A percentile compares a stretch with the other conserved stretches of the same genome.
phyloP scores from a whole-genome alignment of 768 basidiomycete genomes.

The Phlebiopsis flavidoalba region DNA sequence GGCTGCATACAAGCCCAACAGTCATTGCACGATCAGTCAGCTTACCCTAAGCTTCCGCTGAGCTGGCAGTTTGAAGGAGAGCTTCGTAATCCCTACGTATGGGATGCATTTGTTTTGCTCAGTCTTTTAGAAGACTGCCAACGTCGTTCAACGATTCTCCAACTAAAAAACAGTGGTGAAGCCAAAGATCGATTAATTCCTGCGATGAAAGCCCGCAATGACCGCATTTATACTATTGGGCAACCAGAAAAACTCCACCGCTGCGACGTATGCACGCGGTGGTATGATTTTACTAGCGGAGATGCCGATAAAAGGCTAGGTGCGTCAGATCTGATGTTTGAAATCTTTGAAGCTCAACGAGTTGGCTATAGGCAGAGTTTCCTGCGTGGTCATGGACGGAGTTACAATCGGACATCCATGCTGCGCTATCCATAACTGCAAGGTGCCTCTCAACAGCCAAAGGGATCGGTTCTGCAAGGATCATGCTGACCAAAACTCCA shows the following conservation, averaged over 20 bases:
- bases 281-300: conserved; percentile 10
- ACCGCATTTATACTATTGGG: conserved; percentile 17
- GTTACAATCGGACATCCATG: no score
- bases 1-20: conserved; percentile 8
- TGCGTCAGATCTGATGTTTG: background rate
- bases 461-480: no score
- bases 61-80: background rate
- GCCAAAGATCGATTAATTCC: conserved; percentile 21
- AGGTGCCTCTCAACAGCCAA: no score
- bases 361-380: conserved; percentile 5
- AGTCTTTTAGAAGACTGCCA: conserved; percentile 20
- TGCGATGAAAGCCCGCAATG: conserved; percentile 22
- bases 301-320: conserved; percentile 1
- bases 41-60: background rate
- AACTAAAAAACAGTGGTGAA: conserved; percentile 19
- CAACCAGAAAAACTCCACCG: conserved; percentile 25
- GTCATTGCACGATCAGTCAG: background rate
- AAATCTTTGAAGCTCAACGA: no score
- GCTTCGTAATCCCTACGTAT: background rate
- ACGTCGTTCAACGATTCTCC: conserved; percentile 5
- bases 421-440: no score
- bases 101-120: conserved; percentile 14
- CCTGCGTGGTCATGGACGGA: no score
- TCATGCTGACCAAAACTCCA: no score
- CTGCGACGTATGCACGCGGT: conserved; percentile 24